Conservation (phyloP, 192 early-diverging fungal genomes). For the Entomortierella lignicola region DNA sequence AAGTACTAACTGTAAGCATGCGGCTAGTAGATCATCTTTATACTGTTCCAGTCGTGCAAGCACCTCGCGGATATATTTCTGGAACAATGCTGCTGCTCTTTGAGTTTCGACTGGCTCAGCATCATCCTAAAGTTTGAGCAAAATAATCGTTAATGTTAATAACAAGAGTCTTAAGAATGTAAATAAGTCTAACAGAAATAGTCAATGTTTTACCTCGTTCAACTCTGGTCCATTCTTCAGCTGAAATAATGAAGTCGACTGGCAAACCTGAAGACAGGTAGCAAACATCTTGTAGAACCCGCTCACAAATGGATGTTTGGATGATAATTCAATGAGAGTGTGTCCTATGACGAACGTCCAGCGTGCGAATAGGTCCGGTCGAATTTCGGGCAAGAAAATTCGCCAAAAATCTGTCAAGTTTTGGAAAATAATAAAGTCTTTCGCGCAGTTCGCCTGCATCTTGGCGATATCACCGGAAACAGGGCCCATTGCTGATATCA, state of each 20-base stretch:
- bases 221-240: not conserved
- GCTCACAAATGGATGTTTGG: conserved; percentile 71
- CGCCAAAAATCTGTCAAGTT: conserved; percentile 77
- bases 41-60: conserved; percentile 69
- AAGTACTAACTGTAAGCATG: conserved; percentile 74
- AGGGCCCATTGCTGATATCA: conserved; percentile 14
- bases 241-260: conserved; percentile 52
- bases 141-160: not conserved
- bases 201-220: conserved; percentile 1
- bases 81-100: conserved; percentile 57
- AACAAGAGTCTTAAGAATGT: too few relatives aligned
- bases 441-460: conserved; percentile 64
- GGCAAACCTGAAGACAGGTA: conserved; percentile 57
- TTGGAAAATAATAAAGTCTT: conserved; percentile 76
- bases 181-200: too few relatives aligned
- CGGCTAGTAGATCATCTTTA: conserved; percentile 80
- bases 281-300: conserved; percentile 80
- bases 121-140: conserved; percentile 4
- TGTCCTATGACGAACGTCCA: conserved; percentile 72
- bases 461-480: conserved; percentile 61
- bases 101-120: conserved; percentile 10
- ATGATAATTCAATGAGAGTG: conserved; percentile 61
- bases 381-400: conserved; percentile 58
- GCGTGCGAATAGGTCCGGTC: conserved; percentile 54
- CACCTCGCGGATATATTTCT: conserved; percentile 70